These are phyloP conservation scores for Coniochaeta sp. DNA, from an alignment of 2,329 filamentous ascomycete genomes.

Conservation along the genomic window DNA sequence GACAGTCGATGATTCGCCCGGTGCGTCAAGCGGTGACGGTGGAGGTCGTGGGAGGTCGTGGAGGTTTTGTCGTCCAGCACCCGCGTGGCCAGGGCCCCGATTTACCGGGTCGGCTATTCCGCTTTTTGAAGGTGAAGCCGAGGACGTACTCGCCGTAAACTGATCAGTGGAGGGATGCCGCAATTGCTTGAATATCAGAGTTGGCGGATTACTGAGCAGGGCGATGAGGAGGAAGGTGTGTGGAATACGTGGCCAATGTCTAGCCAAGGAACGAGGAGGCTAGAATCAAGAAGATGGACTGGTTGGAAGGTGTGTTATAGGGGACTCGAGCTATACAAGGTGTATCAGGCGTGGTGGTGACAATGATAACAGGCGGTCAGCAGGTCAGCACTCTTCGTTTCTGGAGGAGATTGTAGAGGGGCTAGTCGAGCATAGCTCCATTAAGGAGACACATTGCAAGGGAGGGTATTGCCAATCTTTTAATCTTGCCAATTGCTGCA, in stretches of 20 bases:
- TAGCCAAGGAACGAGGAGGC: not conserved
- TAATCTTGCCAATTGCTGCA: not conserved
- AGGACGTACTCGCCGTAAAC: not conserved
- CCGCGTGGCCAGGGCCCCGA: not conserved
- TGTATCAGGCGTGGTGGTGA: not conserved
- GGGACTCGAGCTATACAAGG: not conserved
- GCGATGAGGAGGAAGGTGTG: not conserved
- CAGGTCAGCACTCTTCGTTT: not conserved
- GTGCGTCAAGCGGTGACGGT: not conserved
- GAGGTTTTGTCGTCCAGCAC: not conserved
- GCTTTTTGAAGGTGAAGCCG: not conserved
- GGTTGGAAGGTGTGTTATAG: not conserved
- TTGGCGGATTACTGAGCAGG: not conserved
- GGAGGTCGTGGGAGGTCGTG: not conserved
- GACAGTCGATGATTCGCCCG: not conserved
- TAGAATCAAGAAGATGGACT: not conserved
- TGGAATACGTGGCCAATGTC: not conserved
- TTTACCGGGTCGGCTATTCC: not conserved
- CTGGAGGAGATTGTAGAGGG: not conserved
- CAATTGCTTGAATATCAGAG: not conserved
- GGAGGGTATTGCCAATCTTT: not conserved
- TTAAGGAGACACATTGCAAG: not conserved
- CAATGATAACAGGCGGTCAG: not conserved
- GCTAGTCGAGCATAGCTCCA: not conserved
- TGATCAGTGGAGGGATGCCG: not conserved